Evolutionary conservation across 305 asterid genomes (phyloP), one percentile per base, ranked within the genome.

Genomic region (Fraxinus sp.): DNA sequence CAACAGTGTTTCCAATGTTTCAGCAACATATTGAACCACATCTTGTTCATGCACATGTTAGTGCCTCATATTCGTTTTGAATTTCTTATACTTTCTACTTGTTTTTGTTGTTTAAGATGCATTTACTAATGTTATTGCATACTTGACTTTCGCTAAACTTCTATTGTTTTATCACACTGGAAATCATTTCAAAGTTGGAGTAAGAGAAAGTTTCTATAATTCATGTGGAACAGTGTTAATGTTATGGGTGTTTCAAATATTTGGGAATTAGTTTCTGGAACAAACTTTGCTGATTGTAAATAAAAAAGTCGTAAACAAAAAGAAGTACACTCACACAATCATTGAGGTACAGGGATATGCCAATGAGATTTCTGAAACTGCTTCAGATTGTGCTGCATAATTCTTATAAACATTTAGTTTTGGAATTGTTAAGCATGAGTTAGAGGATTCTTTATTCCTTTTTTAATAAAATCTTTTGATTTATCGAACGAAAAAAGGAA

Each of bases 1-100:
- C 87, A 79, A 91, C 97, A 5, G 99, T 97, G 78, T 97, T 97
- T 88, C 99, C 99, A 32, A 95, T 97, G 94, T 97, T 97, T 91
- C 99, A 97, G 90, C 97, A 92, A 86, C 97, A 97, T 87, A 95
- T 97, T 62, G 99, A 97, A 85, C 99, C 99, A 26, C 99, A 97
- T 88, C 99, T 97, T 85, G 98, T 97, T 83, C 98, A 95, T 89
- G 99, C 99, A 75, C 98, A 97, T 90, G 98, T 97, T 84, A 90
- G 97, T 93, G 78, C 81, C 64, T 84, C 39, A 1, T 30, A 75
- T 20, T 72, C 37, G 43, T 83, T 62, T 13, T 13, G 46, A 55
- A 22, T 76, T 80, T 77, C 57, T 16, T 46, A 28, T 30, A 20
- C 16, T 57, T 3, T 37, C 33, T 68, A 16, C 35, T 52, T 20